Base-by-base conservation (phyloP, 2,329 filamentous ascomycete species). In the Fusarium coffeatum region DNA sequence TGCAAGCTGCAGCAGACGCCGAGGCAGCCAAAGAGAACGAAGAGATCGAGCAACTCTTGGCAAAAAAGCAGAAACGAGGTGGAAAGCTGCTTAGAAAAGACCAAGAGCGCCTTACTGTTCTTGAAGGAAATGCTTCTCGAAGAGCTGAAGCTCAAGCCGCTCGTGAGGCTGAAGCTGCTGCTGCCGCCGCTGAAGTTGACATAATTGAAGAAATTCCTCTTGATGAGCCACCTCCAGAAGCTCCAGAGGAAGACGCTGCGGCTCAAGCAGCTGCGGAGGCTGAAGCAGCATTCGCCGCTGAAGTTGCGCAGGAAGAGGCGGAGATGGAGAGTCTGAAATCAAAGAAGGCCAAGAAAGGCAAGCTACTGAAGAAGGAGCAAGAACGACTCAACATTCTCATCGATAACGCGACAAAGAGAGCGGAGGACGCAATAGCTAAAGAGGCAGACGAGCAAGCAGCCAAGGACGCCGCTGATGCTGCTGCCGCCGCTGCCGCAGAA, bases 291-390 rank as follows among this genome's bases (percentile, higher is more conserved):
- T 53, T 55, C 5, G 66, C 55, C 22, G 59, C 64, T 6, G 65
- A 59, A 42, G 64, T 68, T 25, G 72, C 69, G 3, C 64, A 69
- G 23, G 76, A 77, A 59, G 74, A 74, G n/a, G 60, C 64, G n/a
- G 73, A 75, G 37, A 51, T 75, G 4, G 67, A 66, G 8, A 45
- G 37, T 7, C 55, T 75, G 8, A 71, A 68, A 27, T 66, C 58
- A 3, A 75, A 75, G 61, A 74, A 71, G 50, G 68, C 59, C 27
- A 85, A 84, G 74, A 81, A 81, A 43, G 68, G 69, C n/a, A 74
- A 74, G 28, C 63, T 74, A 30, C 13, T 72, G 8, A 71, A 55
- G 41, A 74, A 69, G 32, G 72, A 74, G 9, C 59, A 63, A 30
- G 72, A 74, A 57, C 69, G 72, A 37, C 60, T 74, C 9, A 53